Percentiles rank a stretch among this genome's conserved stretches.
These are phyloP conservation scores for Penicillium chermesinum DNA, from an alignment of 495 filamentous ascomycete genomes.

Conservation along the genomic window DNA sequence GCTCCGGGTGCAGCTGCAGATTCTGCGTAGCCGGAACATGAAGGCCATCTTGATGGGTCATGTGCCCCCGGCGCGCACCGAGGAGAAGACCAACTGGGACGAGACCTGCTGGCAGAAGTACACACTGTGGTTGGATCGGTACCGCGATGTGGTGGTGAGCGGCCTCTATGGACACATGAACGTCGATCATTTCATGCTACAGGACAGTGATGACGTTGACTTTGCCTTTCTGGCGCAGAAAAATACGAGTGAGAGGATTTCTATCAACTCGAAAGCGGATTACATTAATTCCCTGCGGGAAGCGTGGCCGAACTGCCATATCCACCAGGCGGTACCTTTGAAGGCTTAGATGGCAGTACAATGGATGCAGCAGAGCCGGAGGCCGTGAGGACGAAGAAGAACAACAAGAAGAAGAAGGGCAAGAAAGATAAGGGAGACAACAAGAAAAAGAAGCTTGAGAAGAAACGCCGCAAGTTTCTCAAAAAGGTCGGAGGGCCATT, in stretches of 20 bases:
- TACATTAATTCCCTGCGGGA: conserved; percentile 78
- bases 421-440: conserved; percentile 22
- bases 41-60: conserved; percentile 95
- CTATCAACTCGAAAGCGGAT: conserved; percentile 58
- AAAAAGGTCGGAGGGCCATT: conserved; percentile 70
- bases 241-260: conserved; percentile 30
- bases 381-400: conserved; percentile 23
- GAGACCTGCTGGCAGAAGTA: conserved; percentile 98
- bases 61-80: conserved; percentile 82
- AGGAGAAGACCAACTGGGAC: conserved; percentile 82
- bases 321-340: conserved; percentile 32
- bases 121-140: conserved; percentile 81
- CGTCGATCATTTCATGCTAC: conserved; percentile 93
- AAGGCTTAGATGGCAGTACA: conserved; percentile 15
- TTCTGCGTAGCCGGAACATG: conserved; percentile 76
- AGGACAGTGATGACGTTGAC: conserved; percentile 75
- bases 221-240: conserved; percentile 20
- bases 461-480: conserved; percentile 51
- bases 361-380: neutral
- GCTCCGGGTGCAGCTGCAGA: conserved; percentile 84
- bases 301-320: conserved; percentile 70
- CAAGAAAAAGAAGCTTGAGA: conserved; percentile 37
- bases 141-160: conserved; percentile 79
- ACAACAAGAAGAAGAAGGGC: conserved; percentile 24
- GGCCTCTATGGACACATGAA: conserved; percentile 96